A percentile compares a stretch with the other conserved stretches of the same genome.
Evolutionary conservation across 2,329 filamentous ascomycete genomes (phyloP).

Genomic region (Cytospora leucostoma): DNA sequence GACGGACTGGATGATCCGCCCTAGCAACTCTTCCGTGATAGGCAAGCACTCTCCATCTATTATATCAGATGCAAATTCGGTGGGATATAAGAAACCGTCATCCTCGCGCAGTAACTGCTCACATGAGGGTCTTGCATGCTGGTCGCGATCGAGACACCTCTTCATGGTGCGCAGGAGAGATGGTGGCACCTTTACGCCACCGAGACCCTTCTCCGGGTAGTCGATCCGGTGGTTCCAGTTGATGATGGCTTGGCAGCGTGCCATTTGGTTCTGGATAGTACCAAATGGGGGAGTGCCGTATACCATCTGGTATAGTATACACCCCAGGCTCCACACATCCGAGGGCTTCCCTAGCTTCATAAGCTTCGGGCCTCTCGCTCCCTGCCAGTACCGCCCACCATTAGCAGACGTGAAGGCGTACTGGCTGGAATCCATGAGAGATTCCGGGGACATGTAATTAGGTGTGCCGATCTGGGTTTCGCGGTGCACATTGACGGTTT

Average conservation of each 20-base stretch:
- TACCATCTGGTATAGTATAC: constrained; percentile 96
- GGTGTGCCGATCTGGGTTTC: constrained; percentile 94
- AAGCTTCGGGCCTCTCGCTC: constrained; percentile 61
- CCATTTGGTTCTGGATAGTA: constrained; percentile 85
- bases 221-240: constrained; percentile 74
- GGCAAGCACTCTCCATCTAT: constrained; percentile 53
- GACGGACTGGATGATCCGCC: constrained; percentile 64
- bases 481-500: constrained; percentile 96
- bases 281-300: constrained; percentile 96
- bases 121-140: constrained; percentile 63
- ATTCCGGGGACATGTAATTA: constrained; percentile 98
- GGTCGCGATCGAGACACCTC: constrained; percentile 63
- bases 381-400: constrained; percentile 39
- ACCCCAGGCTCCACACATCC: constrained; percentile 94
- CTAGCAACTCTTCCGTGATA: constrained; percentile 63
- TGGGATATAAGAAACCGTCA: constrained; percentile 66
- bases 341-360: constrained; percentile 96
- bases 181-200: constrained; percentile 60
- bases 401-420: constrained; percentile 43
- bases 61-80: constrained; percentile 47
- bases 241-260: constrained; percentile 83
- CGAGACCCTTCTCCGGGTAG: constrained; percentile 69
- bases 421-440: constrained; percentile 79
- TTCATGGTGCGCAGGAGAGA: constrained; percentile 63
- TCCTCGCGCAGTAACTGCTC: constrained; percentile 59